Evolutionary conservation across 2,329 filamentous ascomycete genomes (phyloP).

Genomic region (Fusarium nodosum): DNA sequence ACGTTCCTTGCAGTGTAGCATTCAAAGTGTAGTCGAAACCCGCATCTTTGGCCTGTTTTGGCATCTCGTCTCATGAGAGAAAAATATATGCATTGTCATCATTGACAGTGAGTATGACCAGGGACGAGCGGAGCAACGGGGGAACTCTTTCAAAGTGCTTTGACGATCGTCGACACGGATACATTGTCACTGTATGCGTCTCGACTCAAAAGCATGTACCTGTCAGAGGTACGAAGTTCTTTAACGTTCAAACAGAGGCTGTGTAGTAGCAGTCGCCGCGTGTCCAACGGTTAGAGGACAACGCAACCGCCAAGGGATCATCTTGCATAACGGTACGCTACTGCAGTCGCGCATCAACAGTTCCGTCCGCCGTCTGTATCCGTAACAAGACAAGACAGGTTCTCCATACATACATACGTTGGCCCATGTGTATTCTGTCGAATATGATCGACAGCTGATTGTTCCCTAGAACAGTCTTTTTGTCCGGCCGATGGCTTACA

Average conservation of each 20-base stretch:
- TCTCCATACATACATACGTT: neutral
- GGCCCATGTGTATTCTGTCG: neutral
- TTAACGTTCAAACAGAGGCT: slow-evolving; percentile 20
- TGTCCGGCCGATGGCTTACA: slow-evolving; percentile 8
- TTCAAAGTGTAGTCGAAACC: slow-evolving; percentile 5
- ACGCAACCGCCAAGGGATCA: slow-evolving; percentile 22
- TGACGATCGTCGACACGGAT: slow-evolving; percentile 29
- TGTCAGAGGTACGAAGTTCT: neutral
- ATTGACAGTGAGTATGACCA: too few species aligned
- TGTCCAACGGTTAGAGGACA: slow-evolving; percentile 40
- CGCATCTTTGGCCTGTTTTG: slow-evolving; percentile 21
- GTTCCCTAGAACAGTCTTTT: slow-evolving; percentile 23
- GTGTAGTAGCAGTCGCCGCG: slow-evolving; percentile 22
- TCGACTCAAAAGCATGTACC: neutral
- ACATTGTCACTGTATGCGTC: slow-evolving; percentile 10
- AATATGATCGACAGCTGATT: slow-evolving; percentile 31
- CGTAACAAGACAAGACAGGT: slow-evolving; percentile 16
- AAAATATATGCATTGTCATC: slow-evolving; percentile 15
- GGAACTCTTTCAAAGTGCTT: slow-evolving; percentile 5
- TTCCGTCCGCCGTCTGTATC: slow-evolving; percentile 9
- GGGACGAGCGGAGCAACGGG: too few species aligned
- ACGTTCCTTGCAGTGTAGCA: slow-evolving; percentile 7
- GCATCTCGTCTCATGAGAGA: slow-evolving; percentile 15
- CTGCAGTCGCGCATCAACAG: slow-evolving; percentile 15
- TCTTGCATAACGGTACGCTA: slow-evolving; percentile 25